Evolutionary conservation across 441 rosid genomes (phyloP), one percentile per base, ranked within the genome.

Genomic region (Pelargonium cotyledonis): DNA sequence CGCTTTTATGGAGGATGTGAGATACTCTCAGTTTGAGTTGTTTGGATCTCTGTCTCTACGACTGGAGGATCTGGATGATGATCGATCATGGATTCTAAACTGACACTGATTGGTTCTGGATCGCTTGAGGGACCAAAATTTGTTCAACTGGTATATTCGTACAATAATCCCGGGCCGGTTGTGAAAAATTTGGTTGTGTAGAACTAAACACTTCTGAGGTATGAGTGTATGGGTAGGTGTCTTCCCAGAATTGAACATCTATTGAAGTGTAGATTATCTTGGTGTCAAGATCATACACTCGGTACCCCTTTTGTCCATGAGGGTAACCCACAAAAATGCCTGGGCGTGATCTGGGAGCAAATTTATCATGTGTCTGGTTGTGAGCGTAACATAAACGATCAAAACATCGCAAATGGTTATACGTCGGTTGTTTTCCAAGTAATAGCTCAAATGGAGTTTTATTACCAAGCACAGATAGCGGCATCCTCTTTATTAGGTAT

Each of bases 361-460:
- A 69, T 12, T 69, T 69, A 18, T 44, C 23, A 11, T 8, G n/a
- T 6, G 3, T 55, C 10, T 53, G 57, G 10, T 40, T 40, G 2
- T 71, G 49, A 6, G 65, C 65, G 40, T 43, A 65, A n/a, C 65
- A 18, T 2, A 71, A 6, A 8, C 29, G 53, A 0, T 65, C 65
- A 26, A 71, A 65, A 0, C 14, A 12, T 7, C 16, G 8, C 1
- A 72, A 2, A 23, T 29, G 44, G 0, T 7, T 6, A 10, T 14
- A 57, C 0, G 61, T 12, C 0, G 67, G 75, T 0, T n/a, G 0
- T 2, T 66, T 8, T 4, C 26, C 26, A 51, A 44, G 68, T 0
- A 72, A 15, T 1, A 72, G 8, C 10, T 72, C 64, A 11, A 12
- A 72, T 0, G 76, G 76, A 1, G 65, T 35, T 15, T 66, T 60